Conservation (phyloP, 805 yeast species). For the Tetrapisispora nanseiensis region DNA sequence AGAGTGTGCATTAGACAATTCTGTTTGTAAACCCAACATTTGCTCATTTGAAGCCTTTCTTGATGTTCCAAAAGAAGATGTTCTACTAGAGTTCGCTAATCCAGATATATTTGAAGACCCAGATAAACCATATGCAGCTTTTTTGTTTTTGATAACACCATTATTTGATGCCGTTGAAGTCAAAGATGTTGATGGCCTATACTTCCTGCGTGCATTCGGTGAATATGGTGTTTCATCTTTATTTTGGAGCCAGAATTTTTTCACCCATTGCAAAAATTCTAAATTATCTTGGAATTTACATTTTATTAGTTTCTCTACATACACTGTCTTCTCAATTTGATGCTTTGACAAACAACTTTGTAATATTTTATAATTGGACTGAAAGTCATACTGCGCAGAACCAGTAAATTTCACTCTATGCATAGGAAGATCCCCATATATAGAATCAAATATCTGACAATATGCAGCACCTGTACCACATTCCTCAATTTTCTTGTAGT, state of each 20-base stretch:
- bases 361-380: slow-evolving; percentile 73
- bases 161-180: slow-evolving; percentile 7
- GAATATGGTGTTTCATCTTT: slow-evolving; percentile 65
- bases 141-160: slow-evolving; percentile 13
- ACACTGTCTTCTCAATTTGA: slow-evolving; percentile 60
- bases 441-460: slow-evolving; percentile 83
- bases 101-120: slow-evolving; percentile 6
- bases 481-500: slow-evolving; percentile 74
- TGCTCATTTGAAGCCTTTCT: slow-evolving; percentile 24
- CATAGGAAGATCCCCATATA: slow-evolving; percentile 78
- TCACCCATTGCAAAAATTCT: slow-evolving; percentile 90
- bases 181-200: slow-evolving; percentile 15
- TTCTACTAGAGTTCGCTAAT: slow-evolving; percentile 2
- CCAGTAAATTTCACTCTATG: slow-evolving; percentile 63
- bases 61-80: slow-evolving; percentile 21
- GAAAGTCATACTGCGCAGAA: slow-evolving; percentile 61
- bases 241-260: slow-evolving; percentile 69
- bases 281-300: slow-evolving; percentile 90
- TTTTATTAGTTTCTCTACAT: slow-evolving; percentile 72
- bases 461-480: slow-evolving; percentile 95
- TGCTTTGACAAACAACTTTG: slow-evolving; percentile 73
- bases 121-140: neutral
- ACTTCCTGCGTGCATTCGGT: slow-evolving; percentile 47
- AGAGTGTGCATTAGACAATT: slow-evolving; percentile 37
- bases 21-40: slow-evolving; percentile 31